Conservation (phyloP, 352 stramenopile species). For the Phytophthora pseudosyringae region DNA sequence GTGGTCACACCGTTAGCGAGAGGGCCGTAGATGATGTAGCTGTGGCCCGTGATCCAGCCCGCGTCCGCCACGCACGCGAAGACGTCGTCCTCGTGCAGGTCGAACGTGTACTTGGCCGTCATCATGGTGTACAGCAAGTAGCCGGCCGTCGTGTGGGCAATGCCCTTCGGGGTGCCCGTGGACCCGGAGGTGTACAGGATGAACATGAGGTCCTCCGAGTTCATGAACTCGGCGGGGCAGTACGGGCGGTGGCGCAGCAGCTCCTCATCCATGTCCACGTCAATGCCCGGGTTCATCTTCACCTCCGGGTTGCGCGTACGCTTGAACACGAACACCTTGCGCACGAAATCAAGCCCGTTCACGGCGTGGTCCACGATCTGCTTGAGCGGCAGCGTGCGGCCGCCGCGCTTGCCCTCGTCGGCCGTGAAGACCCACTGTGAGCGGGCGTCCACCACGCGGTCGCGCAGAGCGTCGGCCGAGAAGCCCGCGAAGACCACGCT, state of each 20-base stretch:
- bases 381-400: constrained; percentile 93
- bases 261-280: constrained; percentile 94
- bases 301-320: constrained; percentile 79
- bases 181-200: constrained; percentile 98
- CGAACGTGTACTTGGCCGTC: constrained; percentile 94
- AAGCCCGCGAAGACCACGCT: constrained; percentile 97
- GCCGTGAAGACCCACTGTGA: constrained; percentile 92
- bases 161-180: constrained; percentile 94
- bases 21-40: constrained; percentile 97
- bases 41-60: constrained; percentile 98
- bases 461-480: constrained; percentile 92
- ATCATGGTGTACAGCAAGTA: constrained; percentile 95
- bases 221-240: constrained; percentile 95
- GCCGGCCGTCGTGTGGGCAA: constrained; percentile 95
- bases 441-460: constrained; percentile 93
- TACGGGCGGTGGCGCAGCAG: constrained; percentile 92
- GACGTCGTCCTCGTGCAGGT: constrained; percentile 92
- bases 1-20: constrained; percentile 96
- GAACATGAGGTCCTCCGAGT: constrained; percentile 96
- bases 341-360: constrained; percentile 85
- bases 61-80: constrained; percentile 95
- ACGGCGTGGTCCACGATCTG: constrained; percentile 95
- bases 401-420: constrained; percentile 93
- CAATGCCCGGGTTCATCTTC: constrained; percentile 72
- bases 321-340: constrained; percentile 96